These are phyloP conservation scores for Phtheirospermum japonicum DNA, from an alignment of 257 asterid genomes.

Conservation along the genomic window DNA sequence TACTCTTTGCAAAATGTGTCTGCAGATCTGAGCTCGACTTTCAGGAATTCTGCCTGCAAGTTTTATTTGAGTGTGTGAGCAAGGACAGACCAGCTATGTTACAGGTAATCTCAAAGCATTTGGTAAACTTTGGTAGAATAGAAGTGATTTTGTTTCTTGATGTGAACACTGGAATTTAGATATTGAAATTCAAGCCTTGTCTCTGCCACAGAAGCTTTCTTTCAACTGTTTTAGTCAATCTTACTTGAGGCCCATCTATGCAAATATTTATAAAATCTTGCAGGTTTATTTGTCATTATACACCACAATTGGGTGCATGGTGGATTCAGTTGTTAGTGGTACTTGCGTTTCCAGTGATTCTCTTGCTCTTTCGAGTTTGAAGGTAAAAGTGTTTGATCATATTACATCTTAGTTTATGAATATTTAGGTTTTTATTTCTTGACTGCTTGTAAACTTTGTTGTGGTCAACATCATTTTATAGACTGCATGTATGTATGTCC, in stretches of 20 bases:
- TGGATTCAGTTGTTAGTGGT: constrained; percentile 45
- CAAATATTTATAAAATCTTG: constrained; percentile 20
- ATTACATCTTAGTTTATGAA: background rate
- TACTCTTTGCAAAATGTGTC: constrained; percentile 26
- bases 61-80: constrained; percentile 94
- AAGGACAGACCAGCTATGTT: constrained; percentile 91
- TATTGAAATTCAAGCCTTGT: constrained; percentile 2
- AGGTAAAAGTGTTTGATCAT: constrained; percentile 47
- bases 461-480: too few relatives aligned
- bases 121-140: background rate
- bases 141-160: too few relatives aligned
- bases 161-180: background rate
- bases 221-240: constrained; percentile 1
- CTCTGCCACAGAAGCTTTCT: constrained; percentile 10
- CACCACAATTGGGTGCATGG: constrained; percentile 68
- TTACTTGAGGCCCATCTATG: constrained; percentile 5
- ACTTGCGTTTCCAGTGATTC: constrained; percentile 46
- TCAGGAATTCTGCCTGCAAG: constrained; percentile 88
- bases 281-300: constrained; percentile 91
- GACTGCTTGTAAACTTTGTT: too few relatives aligned
- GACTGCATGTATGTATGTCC: too few relatives aligned
- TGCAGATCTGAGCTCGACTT: constrained; percentile 80
- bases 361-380: constrained; percentile 67
- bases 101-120: constrained; percentile 50
- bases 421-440: too few relatives aligned